These are phyloP conservation scores for Coleophoma eucalyptorum DNA, from an alignment of 2,329 filamentous ascomycete species.

Conservation along the genomic window DNA sequence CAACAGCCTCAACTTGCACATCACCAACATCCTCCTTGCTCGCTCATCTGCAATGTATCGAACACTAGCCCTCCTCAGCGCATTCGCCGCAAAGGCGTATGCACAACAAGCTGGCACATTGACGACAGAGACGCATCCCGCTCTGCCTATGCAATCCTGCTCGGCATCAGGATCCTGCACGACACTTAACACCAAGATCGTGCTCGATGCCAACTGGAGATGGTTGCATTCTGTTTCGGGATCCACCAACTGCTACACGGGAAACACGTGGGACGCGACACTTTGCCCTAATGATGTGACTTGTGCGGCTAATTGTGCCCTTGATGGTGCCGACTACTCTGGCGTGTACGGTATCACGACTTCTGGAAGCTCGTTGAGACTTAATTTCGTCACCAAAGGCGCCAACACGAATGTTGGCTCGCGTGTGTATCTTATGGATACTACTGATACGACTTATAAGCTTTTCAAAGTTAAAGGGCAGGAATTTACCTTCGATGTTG, in stretches of 20 bases:
- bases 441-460: slow-evolving; percentile 56
- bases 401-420: slow-evolving; percentile 48
- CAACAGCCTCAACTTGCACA: not conserved
- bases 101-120: slow-evolving; percentile 30
- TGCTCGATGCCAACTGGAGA: slow-evolving; percentile 55
- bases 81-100: not conserved
- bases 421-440: slow-evolving; percentile 62
- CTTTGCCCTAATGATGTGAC: slow-evolving; percentile 38
- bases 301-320: slow-evolving; percentile 47
- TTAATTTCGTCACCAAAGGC: slow-evolving; percentile 50
- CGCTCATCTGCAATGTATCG: not conserved
- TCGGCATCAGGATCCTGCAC: slow-evolving; percentile 40
- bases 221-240: slow-evolving; percentile 48
- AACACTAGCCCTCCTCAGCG: not conserved
- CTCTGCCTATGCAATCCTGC: slow-evolving; percentile 48
- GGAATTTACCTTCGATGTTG: slow-evolving; percentile 72
- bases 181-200: slow-evolving; percentile 26
- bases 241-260: slow-evolving; percentile 36
- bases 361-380: slow-evolving; percentile 45
- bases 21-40: not conserved
- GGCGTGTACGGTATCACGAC: slow-evolving; percentile 52
- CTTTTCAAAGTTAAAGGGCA: slow-evolving; percentile 62
- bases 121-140: slow-evolving; percentile 45
- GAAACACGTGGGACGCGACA: slow-evolving; percentile 37
- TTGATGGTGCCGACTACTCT: slow-evolving; percentile 51